Base-by-base conservation (phyloP, 2,329 filamentous ascomycete species). In the Biscogniauxia sp. region DNA sequence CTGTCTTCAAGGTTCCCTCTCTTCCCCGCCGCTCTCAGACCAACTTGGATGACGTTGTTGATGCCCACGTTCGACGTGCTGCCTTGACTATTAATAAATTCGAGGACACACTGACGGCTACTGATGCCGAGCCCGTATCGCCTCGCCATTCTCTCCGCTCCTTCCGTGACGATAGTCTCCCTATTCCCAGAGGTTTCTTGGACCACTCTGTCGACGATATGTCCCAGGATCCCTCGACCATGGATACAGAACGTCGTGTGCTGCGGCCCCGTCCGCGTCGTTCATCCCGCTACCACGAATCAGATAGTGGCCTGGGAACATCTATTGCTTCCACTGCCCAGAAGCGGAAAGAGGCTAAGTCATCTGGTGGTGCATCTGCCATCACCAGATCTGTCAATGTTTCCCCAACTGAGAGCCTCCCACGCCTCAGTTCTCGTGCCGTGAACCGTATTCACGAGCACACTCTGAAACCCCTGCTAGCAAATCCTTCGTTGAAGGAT, bases 241-340 rank as follows among this genome's bases (percentile, higher is more conserved):
- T 56, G 9, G 67, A 80, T 65, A 70, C 72, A 62, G 80, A 81
- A 74, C 77, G 81, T 61, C 80, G 80, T 63, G 76, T 82, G 50
- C 74, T 83, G 64, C 84, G 82, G 61, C 81, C 83, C 64, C 83
- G 83, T 61, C 79, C 77, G 55, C 82, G 82, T 60, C 83, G 86
- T 72, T 78, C 79, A 62, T 81, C 80, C 51, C 83, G 88, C 72
- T 84, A 87, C 71, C 89, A 93, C 77, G 85, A 86, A 61, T 95
- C 92, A 17, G 93, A 97, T 78, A 96, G 93, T 74, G 93, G 92
- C 57, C 81, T 97, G 65, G 93, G 93, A 56, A 90, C 92, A 51
- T 97, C 93, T 51, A 82, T 97, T 70, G 84, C 82, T 62, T 90
- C 86, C 54, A 82, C 79, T 37, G 79, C 78, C 59, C 81, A 85